Conservation (phyloP, 306 rosid species). For the Ammopiptanthus mongolicus region DNA sequence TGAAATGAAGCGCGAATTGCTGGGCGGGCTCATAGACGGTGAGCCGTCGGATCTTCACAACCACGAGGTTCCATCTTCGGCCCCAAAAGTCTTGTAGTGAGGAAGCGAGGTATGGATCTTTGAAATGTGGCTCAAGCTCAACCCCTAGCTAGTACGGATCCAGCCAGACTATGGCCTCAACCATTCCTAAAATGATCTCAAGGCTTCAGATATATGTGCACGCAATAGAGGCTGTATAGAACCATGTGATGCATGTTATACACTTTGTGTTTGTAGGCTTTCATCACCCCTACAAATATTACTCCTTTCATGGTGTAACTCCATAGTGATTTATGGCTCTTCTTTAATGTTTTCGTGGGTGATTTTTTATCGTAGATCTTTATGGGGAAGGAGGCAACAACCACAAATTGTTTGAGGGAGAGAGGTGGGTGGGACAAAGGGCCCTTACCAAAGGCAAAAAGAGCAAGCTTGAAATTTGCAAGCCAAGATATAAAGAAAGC, state of each 20-base stretch:
- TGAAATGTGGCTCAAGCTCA: not conserved
- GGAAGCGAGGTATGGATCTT: constrained; percentile 5
- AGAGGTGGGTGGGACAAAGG: constrained; percentile 33
- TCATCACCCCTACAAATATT: not conserved
- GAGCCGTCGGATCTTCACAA: not conserved
- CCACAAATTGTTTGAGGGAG: constrained; percentile 39
- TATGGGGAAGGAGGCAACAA: constrained; percentile 49
- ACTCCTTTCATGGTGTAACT: constrained; percentile 12
- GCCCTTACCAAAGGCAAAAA: constrained; percentile 36
- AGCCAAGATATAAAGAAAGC: constrained; percentile 43
- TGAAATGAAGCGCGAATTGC: not conserved
- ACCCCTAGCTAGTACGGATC: not conserved
- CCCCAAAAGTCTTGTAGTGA: constrained; percentile 6
- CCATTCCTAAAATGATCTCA: constrained; percentile 23
- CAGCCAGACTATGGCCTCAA: constrained; percentile 4
- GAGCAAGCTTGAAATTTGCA: constrained; percentile 35
- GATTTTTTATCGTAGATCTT: not conserved
- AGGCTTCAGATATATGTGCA: constrained; percentile 34
- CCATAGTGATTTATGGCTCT: not conserved
- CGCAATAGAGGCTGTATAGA: not conserved
- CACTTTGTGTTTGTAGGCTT: not conserved
- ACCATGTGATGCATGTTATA: constrained; percentile 25
- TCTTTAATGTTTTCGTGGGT: not conserved
- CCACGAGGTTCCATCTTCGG: constrained; percentile 12
- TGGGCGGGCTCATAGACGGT: not conserved